Percentiles rank a stretch among this genome's conserved stretches.
Evolutionary conservation across 1,284 basidiomycete genomes (phyloP).

Genomic region (Thecaphora thlaspeos): DNA sequence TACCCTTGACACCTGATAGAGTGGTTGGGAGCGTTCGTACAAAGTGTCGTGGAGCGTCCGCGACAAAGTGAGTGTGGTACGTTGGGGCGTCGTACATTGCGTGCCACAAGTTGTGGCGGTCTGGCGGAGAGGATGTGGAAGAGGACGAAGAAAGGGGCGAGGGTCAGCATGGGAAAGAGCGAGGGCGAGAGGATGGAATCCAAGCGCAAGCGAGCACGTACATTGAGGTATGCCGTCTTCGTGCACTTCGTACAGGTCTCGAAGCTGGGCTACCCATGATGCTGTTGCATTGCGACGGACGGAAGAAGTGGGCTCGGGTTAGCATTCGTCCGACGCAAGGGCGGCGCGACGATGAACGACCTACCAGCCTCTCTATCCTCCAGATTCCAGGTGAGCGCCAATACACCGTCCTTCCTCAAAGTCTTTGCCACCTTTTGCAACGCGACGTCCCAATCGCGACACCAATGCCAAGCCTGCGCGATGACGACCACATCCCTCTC

Average conservation of each 20-base stretch:
- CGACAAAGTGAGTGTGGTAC: constrained; percentile 16
- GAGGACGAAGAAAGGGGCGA: no score
- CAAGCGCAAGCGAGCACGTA: constrained; percentile 11
- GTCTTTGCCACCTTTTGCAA: constrained; percentile 28
- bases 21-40: constrained; percentile 42
- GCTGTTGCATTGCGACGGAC: constrained; percentile 11
- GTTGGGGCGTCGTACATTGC: constrained; percentile 43
- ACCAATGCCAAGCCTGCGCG: constrained; percentile 55
- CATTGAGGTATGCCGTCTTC: constrained; percentile 49
- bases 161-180: neutral
- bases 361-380: constrained; percentile 45
- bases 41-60: constrained; percentile 26
- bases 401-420: constrained; percentile 34
- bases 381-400: constrained; percentile 54
- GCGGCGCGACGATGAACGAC: no score
- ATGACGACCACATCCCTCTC: constrained; percentile 44
- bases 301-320: no score
- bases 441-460: constrained; percentile 36
- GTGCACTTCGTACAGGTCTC: constrained; percentile 47
- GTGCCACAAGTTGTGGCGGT: constrained; percentile 50
- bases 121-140: no score
- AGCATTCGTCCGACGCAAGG: no score
- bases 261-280: constrained; percentile 43
- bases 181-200: neutral
- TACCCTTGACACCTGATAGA: constrained; percentile 24